Base-by-base conservation (phyloP, 2,329 filamentous ascomycete species). In the Helminthosporium solani region DNA sequence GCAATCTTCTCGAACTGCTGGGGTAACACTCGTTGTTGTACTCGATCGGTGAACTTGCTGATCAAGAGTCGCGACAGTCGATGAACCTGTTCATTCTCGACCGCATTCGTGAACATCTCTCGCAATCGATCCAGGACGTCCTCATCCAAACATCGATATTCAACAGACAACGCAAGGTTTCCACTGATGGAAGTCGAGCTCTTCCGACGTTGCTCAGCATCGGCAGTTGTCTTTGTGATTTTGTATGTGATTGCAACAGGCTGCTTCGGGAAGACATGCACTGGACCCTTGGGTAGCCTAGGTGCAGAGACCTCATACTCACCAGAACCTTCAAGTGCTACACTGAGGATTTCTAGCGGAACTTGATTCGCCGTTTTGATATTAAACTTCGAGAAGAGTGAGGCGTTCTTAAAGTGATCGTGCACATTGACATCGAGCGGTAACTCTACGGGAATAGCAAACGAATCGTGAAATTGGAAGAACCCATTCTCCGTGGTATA, bases 391-490 rank as follows among this genome's bases (percentile, higher is more conserved):
- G 91, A 96, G 63, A 94, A 94, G 0, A 97, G 77, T 0, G 83
- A 79, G 7, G 84, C 75, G 52, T 89, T 83, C 65, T 96, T 95
- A 75, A 97, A 97, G 21, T 95, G 83, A 58, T 99, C 94, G 61
- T 97, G 91, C 5, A 99, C 94, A 55, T 97, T 97, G 52, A 99
- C 94, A 2, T 92, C 91, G 3, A 99, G 78, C 0, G 90, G 88
- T 3, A 99, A 76, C 1, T 87, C 80, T 1, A 94, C 86, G 2
- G 85, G 80, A 16, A 95, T 77, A 3, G 78, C 81, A 16, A 81
- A 79, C 7, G 78, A 77, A 14, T 79, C 81, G 14, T 82, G 79
- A 63, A 85, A 86, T 43, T 78, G 76, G 53, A 89, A 88, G 7
- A 74, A 76, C 2, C 85, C 87, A 2, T 81, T 73, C 0, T 82